Conservation (phyloP, 371 early-diverging fungal species). For the Basidiobolus heterosporus region DNA sequence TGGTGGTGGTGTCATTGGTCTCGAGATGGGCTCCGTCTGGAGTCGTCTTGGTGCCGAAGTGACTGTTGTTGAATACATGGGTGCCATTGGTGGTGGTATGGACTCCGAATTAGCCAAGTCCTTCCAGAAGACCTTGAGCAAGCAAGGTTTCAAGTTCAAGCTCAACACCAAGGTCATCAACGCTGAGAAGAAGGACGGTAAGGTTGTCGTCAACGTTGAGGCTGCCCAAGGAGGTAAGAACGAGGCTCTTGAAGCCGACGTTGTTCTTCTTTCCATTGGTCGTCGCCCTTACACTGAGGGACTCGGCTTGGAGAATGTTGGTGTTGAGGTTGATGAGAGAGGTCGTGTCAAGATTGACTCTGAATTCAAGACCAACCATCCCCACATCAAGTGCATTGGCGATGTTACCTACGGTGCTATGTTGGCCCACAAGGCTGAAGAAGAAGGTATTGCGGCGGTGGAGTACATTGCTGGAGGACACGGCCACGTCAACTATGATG, state of each 20-base stretch:
- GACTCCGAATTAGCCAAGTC: constrained; percentile 81
- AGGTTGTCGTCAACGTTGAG: constrained; percentile 81
- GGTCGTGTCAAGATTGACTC: constrained; percentile 80
- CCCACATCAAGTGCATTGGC: constrained; percentile 88
- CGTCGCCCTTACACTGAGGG: constrained; percentile 88
- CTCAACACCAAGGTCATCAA: constrained; percentile 86
- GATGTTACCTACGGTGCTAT: constrained; percentile 93
- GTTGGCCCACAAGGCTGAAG: constrained; percentile 99
- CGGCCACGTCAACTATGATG: constrained; percentile 96
- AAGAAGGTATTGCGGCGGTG: constrained; percentile 92
- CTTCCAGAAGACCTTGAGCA: constrained; percentile 78
- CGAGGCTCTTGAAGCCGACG: constrained; percentile 74
- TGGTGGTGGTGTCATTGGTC: constrained; percentile 97
- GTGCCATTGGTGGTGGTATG: constrained; percentile 93
- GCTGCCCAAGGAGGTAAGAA: constrained; percentile 65
- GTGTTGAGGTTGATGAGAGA: constrained; percentile 70
- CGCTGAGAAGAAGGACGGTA: constrained; percentile 65
- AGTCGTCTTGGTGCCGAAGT: constrained; percentile 85
- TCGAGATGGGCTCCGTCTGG: constrained; percentile 97
- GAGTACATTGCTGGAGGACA: constrained; percentile 84
- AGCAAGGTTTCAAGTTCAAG: constrained; percentile 97
- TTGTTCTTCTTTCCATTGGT: constrained; percentile 84
- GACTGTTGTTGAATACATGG: constrained; percentile 89
- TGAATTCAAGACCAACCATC: constrained; percentile 77
- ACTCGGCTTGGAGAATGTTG: constrained; percentile 79